A percentile compares a stretch with the other conserved stretches of the same genome.
These are phyloP conservation scores for Clitopilus hobsonii DNA, from an alignment of 768 basidiomycete species.

Conservation along the genomic window DNA sequence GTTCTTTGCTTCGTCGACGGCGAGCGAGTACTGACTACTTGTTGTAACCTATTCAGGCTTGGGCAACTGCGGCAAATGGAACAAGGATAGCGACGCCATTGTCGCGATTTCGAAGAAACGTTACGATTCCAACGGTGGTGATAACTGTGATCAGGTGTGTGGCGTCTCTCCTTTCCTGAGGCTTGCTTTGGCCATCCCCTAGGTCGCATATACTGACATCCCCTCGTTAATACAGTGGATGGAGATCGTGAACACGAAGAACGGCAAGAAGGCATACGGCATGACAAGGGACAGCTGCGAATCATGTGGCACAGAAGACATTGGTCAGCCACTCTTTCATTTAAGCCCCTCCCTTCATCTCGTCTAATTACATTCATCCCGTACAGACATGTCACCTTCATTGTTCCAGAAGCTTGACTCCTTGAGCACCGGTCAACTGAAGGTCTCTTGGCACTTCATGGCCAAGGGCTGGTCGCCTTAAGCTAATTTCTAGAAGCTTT, in stretches of 20 bases:
- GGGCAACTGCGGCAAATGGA: slow-evolving; percentile 60
- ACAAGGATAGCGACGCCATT: slow-evolving; percentile 47
- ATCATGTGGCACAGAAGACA: slow-evolving; percentile 43
- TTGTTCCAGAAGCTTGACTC: slow-evolving; percentile 50
- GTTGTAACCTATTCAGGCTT: slow-evolving; percentile 23
- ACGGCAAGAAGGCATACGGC: slow-evolving; percentile 44
- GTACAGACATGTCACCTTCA: slow-evolving; percentile 60
- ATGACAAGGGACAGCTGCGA: slow-evolving; percentile 55
- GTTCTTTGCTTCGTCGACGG: neutral
- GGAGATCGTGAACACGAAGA: slow-evolving; percentile 53
- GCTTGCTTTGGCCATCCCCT: neutral
- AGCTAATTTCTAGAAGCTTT: neutral
- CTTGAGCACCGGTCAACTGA: slow-evolving; percentile 44
- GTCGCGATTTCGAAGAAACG: slow-evolving; percentile 56
- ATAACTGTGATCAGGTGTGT: slow-evolving; percentile 58
- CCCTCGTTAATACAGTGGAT: slow-evolving; percentile 43
- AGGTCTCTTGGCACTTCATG: slow-evolving; percentile 63
- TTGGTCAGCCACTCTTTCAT: slow-evolving; percentile 43
- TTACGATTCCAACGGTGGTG: slow-evolving; percentile 45
- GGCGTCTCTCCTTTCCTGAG: neutral
- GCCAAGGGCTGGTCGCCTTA: slow-evolving; percentile 27
- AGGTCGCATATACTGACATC: slow-evolving; percentile 7
- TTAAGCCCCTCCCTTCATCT: neutral
- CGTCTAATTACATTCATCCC: neutral
- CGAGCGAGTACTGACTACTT: slow-evolving; percentile 7